These are phyloP conservation scores for Imleria badia DNA, from an alignment of 768 basidiomycete species.

Conservation along the genomic window DNA sequence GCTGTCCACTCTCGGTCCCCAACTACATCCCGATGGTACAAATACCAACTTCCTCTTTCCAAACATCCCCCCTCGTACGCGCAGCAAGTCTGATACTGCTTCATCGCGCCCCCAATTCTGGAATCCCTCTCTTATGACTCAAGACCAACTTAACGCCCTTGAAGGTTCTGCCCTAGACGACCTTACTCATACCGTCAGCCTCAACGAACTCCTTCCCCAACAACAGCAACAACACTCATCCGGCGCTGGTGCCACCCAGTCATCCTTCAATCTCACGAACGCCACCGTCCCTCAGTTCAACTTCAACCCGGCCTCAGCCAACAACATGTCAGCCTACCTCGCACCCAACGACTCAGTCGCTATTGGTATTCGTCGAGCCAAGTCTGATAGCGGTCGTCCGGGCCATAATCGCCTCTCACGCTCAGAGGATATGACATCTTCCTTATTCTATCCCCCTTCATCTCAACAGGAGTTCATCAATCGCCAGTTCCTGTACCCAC, in stretches of 20 bases:
- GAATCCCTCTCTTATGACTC: conserved; percentile 42
- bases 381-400: conserved; percentile 46
- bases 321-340: conserved; percentile 43
- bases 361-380: conserved; percentile 46
- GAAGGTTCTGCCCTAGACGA: conserved; percentile 41
- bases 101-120: conserved; percentile 51
- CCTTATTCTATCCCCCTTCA: conserved; percentile 31
- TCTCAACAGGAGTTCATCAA: conserved; percentile 45
- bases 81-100: conserved; percentile 63
- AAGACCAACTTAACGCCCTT: conserved; percentile 34
- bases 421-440: conserved; percentile 57
- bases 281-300: conserved; percentile 32
- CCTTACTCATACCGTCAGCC: conserved; percentile 30
- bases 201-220: conserved; percentile 29
- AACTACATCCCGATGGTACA: conserved; percentile 35
- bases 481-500: conserved; percentile 44
- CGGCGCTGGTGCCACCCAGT: conserved; percentile 23
- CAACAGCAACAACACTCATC: conserved; percentile 27
- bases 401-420: conserved; percentile 52
- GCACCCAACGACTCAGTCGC: conserved; percentile 29
- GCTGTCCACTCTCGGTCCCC: conserved; percentile 35
- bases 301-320: conserved; percentile 33
- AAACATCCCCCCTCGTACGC: conserved; percentile 39
- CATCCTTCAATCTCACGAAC: conserved; percentile 30
- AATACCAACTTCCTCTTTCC: conserved; percentile 41